phyloP scores from a whole-genome alignment of 805 yeast genomes.

The Wickerhamiella vanderwaltii region DNA sequence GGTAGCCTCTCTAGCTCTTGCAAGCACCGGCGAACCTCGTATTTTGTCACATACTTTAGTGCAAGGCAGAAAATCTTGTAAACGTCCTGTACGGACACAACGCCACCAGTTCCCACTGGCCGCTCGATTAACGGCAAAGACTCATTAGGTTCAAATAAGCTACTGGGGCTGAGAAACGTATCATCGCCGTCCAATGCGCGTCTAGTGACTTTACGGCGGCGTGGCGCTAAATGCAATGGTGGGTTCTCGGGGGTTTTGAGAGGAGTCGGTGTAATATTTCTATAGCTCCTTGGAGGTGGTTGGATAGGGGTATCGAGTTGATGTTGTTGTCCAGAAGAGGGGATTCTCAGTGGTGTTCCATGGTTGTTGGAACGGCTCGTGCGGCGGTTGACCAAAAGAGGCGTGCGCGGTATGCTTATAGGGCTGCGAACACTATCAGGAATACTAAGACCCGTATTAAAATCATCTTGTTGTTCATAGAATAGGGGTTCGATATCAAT shows the following conservation, averaged over 20 bases:
- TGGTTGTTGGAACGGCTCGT: neutral
- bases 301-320: slow-evolving; percentile 7
- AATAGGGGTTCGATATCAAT: slow-evolving; percentile 40
- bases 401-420: slow-evolving; percentile 2
- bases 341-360: slow-evolving; percentile 1
- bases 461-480: slow-evolving; percentile 1
- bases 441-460: slow-evolving; percentile 15
- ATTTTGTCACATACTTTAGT: slow-evolving; percentile 26
- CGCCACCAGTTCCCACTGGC: slow-evolving; percentile 3
- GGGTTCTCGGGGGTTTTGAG: slow-evolving; percentile 8
- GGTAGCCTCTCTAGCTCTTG: slow-evolving; percentile 55
- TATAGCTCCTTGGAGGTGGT: neutral
- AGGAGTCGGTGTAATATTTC: slow-evolving; percentile 10
- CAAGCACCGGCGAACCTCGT: slow-evolving; percentile 72
- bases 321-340: neutral
- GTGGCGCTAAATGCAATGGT: slow-evolving; percentile 4
- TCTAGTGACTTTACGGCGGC: neutral
- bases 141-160: neutral
- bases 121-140: neutral
- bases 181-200: neutral
- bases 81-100: neutral
- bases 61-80: slow-evolving; percentile 3
- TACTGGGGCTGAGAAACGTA: slow-evolving; percentile 3
- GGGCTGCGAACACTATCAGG: slow-evolving; percentile 1
- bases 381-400: slow-evolving; percentile 6